Evolutionary conservation across 352 stramenopile genomes (phyloP).

Genomic region (Achlya hypogyna): DNA sequence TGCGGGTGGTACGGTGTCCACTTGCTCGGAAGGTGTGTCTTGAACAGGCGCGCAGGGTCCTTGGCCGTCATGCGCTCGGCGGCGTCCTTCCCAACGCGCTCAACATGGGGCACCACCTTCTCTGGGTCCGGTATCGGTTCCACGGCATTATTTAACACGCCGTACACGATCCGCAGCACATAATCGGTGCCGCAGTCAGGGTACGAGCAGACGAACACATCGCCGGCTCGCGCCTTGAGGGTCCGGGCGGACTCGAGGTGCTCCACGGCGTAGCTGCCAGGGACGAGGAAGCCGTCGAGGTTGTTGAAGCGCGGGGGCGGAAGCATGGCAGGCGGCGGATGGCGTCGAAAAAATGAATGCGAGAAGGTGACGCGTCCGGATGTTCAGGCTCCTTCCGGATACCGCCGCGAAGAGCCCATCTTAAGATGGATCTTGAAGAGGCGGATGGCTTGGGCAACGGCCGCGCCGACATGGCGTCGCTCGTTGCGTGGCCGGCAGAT

Average conservation of each 20-base stretch:
- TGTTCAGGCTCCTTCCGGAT: constrained; percentile 9
- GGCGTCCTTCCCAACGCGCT: constrained; percentile 27
- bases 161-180: constrained; percentile 18
- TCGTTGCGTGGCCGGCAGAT: too few relatives aligned
- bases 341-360: neutral
- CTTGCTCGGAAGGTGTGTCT: constrained; percentile 30
- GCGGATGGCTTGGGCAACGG: too few relatives aligned
- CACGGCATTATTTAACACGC: constrained; percentile 29
- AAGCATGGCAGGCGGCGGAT: neutral
- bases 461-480: too few relatives aligned
- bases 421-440: too few relatives aligned
- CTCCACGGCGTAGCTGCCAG: constrained; percentile 25
- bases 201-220: constrained; percentile 36
- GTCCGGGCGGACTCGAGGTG: constrained; percentile 23
- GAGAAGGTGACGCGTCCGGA: neutral
- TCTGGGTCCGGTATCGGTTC: constrained; percentile 24
- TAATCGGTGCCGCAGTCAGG: constrained; percentile 34
- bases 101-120: constrained; percentile 29
- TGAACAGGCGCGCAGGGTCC: constrained; percentile 27
- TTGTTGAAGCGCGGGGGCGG: constrained; percentile 23
- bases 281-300: constrained; percentile 28
- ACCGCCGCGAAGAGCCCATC: too few relatives aligned
- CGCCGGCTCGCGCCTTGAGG: constrained; percentile 27
- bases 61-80: constrained; percentile 23
- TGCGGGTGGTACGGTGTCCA: constrained; percentile 22